Conservation (phyloP, 2,329 filamentous ascomycete species). For the Gnomoniopsis smithogilvyi region DNA sequence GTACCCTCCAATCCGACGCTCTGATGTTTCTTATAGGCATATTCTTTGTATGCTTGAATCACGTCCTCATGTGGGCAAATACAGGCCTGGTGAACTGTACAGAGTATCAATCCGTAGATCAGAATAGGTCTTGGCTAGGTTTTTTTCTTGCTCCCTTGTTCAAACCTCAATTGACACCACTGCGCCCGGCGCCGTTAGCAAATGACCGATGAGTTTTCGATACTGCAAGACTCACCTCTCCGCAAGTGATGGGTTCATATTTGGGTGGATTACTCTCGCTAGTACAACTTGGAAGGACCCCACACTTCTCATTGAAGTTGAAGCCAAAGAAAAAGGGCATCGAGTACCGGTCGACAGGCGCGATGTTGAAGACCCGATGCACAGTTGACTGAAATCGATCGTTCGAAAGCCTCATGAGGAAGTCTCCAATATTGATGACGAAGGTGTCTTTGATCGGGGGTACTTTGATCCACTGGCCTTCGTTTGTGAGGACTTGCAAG, state of each 20-base stretch:
- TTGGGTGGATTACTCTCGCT: conserved; percentile 42
- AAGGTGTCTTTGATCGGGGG: conserved; percentile 41
- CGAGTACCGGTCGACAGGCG: conserved; percentile 40
- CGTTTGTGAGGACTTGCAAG: conserved; percentile 38
- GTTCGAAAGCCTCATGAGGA: conserved; percentile 49
- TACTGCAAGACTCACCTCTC: conserved; percentile 34
- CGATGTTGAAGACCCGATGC: conserved; percentile 45
- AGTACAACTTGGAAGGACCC: conserved; percentile 45
- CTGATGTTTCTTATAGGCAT: too few relatives aligned
- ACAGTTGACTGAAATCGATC: conserved; percentile 45
- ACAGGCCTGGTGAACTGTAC: too few relatives aligned
- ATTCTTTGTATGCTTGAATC: too few relatives aligned
- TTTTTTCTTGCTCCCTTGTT: conserved; percentile 18
- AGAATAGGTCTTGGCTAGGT: too few relatives aligned
- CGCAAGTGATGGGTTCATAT: conserved; percentile 50
- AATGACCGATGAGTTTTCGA: neutral
- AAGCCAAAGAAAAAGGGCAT: conserved; percentile 57
- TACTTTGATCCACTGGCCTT: conserved; percentile 41
- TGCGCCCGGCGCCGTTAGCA: neutral
- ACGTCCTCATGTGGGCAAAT: too few relatives aligned
- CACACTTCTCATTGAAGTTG: conserved; percentile 48
- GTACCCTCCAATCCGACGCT: neutral
- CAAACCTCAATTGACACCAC: conserved; percentile 31
- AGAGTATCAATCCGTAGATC: too few relatives aligned
- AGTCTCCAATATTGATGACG: conserved; percentile 52